Evolutionary conservation across 768 basidiomycete genomes (phyloP).

Genomic region (Rhodotorula babjevae): DNA sequence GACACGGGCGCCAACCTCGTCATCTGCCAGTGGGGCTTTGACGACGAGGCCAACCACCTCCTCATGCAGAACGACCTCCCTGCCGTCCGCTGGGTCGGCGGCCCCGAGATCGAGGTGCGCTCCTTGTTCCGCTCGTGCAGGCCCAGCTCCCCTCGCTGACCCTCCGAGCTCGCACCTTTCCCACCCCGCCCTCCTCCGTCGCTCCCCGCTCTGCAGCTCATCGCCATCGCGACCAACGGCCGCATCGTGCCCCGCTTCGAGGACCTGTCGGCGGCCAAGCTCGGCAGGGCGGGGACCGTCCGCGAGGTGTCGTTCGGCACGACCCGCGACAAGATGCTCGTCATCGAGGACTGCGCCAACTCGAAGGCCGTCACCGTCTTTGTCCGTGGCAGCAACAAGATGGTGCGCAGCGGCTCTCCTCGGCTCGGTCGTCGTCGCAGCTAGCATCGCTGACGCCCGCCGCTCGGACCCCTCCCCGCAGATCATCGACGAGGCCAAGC

Average conservation of each 20-base stretch:
- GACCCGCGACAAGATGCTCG: conserved; percentile 97
- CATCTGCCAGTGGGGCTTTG: conserved; percentile 99
- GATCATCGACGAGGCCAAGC: conserved; percentile 99
- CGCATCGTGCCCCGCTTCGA: conserved; percentile 98
- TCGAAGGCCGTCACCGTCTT: conserved; percentile 93
- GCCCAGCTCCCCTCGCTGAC: neutral
- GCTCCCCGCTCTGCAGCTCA: conserved; percentile 60
- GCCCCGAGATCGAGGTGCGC: conserved; percentile 92
- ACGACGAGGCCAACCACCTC: conserved; percentile 97
- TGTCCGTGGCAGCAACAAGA: conserved; percentile 96
- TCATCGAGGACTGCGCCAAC: conserved; percentile 98
- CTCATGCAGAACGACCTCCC: conserved; percentile 97
- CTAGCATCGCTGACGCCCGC: neutral
- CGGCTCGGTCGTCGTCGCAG: neutral
- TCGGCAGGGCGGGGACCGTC: conserved; percentile 88
- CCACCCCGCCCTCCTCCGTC: neutral
- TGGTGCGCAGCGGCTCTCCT: conserved; percentile 56
- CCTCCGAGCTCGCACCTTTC: no score
- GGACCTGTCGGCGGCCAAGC: conserved; percentile 82
- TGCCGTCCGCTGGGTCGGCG: conserved; percentile 97
- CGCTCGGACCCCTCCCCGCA: conserved; percentile 47
- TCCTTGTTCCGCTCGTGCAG: neutral
- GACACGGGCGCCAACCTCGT: conserved; percentile 96
- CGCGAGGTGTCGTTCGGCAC: conserved; percentile 94
- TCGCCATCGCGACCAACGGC: conserved; percentile 96